phyloP scores from a whole-genome alignment of 106 monocot species.

The Acorus gramineus region DNA sequence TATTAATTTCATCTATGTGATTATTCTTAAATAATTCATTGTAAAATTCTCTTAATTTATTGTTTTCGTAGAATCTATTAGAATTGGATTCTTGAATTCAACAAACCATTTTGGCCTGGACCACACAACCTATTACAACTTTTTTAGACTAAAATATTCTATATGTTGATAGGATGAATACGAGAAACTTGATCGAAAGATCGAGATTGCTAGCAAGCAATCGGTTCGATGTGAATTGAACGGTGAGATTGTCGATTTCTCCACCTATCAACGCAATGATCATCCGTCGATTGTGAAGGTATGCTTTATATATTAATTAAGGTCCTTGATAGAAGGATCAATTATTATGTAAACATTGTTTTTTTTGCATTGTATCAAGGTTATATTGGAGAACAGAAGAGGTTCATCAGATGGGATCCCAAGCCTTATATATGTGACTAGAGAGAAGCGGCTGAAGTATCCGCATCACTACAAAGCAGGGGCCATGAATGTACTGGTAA shows the following conservation, averaged over 20 bases:
- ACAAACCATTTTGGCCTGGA: too few species aligned
- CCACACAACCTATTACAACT: too few species aligned
- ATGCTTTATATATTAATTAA: not conserved
- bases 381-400: not conserved
- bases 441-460: slow-evolving; percentile 7
- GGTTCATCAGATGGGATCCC: not conserved
- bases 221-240: not conserved
- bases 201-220: too few species aligned
- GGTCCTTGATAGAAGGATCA: too few species aligned
- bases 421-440: slow-evolving; percentile 2
- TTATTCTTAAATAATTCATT: too few species aligned
- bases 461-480: slow-evolving; percentile 17
- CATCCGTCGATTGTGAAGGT: slow-evolving; percentile 10
- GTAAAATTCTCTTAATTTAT: too few species aligned
- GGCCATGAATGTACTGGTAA: slow-evolving; percentile 13
- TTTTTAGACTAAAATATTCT: too few species aligned
- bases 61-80: too few species aligned
- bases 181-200: too few species aligned
- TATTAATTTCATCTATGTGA: too few species aligned
- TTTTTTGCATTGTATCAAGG: not conserved
- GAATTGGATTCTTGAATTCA: too few species aligned
- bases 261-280: not conserved
- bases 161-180: too few species aligned
- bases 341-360: not conserved
- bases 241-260: not conserved